Evolutionary conservation across 2,329 filamentous ascomycete species (phyloP).

Genomic region (Claviceps humidiphila): DNA sequence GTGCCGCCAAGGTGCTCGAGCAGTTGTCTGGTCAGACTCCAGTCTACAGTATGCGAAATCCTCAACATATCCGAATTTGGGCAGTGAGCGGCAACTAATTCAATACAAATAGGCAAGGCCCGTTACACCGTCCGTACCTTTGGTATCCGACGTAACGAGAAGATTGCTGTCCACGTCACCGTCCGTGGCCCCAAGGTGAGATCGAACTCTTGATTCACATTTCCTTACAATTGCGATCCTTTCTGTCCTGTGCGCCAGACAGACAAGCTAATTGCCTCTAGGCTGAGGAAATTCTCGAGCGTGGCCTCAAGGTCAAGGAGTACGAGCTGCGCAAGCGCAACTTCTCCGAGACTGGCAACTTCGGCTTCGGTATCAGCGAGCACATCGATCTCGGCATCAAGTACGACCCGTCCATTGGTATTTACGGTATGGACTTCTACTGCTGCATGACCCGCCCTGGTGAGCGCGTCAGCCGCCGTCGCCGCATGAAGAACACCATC

Average conservation of each 20-base stretch:
- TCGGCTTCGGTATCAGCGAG: conserved; percentile 99
- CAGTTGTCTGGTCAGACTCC: conserved; percentile 99
- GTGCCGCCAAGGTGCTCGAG: conserved; percentile 99
- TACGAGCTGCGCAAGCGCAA: conserved; percentile 99
- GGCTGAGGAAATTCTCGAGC: conserved; percentile 99
- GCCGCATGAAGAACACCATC: conserved; percentile 76
- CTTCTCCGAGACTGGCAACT: conserved; percentile 99
- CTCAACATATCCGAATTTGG: not conserved
- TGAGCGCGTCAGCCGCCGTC: conserved; percentile 92
- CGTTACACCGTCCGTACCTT: conserved; percentile 99
- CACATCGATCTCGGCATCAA: conserved; percentile 99
- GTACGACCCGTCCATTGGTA: conserved; percentile 96
- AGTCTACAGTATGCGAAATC: conserved; percentile 71
- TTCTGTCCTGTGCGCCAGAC: not conserved
- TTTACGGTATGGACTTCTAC: conserved; percentile 99
- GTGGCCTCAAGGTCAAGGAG: conserved; percentile 99
- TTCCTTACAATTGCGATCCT: too few species aligned
- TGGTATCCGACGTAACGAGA: conserved; percentile 99
- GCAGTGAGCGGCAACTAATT: conserved; percentile 8
- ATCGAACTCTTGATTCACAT: not conserved
- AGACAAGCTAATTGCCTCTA: conserved; percentile 19
- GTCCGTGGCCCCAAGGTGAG: conserved; percentile 78
- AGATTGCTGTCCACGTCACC: conserved; percentile 98
- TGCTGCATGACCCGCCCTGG: conserved; percentile 99
- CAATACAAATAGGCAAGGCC: conserved; percentile 65